A percentile compares a stretch with the other conserved stretches of the same genome.
phyloP scores from a whole-genome alignment of 805 yeast species.

The Vanderwaltozyma tropicalis region DNA sequence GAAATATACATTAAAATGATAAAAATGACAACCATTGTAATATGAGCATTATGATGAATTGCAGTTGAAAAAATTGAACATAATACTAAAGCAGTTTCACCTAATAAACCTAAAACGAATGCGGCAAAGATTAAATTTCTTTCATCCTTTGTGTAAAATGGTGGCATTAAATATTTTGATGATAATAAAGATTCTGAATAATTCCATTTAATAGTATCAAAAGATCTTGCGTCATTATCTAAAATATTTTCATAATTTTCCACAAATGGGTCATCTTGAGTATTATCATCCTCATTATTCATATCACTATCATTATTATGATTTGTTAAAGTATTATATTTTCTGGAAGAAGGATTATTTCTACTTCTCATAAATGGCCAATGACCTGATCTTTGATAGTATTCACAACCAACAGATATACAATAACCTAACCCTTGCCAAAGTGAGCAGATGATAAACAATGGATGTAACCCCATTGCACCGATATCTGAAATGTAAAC shows the following conservation, averaged over 20 bases:
- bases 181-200: constrained; percentile 13
- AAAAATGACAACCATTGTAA: constrained; percentile 61
- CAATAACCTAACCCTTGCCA: constrained; percentile 69
- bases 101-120: constrained; percentile 39
- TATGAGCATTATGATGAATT: constrained; percentile 42
- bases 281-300: constrained; percentile 32
- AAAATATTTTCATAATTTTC: constrained; percentile 1
- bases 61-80: constrained; percentile 65
- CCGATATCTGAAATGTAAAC: constrained; percentile 81
- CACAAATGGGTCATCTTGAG: constrained; percentile 4
- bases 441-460: constrained; percentile 70
- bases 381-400: constrained; percentile 44
- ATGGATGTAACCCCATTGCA: constrained; percentile 75
- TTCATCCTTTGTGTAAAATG: constrained; percentile 32
- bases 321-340: constrained; percentile 1
- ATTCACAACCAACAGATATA: constrained; percentile 53
- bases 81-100: constrained; percentile 63
- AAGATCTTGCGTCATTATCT: constrained; percentile 3
- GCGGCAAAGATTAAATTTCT: constrained; percentile 33
- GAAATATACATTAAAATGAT: constrained; percentile 53
- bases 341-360: constrained; percentile 2
- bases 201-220: constrained; percentile 8
- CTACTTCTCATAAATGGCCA: constrained; percentile 28
- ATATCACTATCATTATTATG: not conserved
- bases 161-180: constrained; percentile 26